Conservation (phyloP, 2,329 filamentous ascomycete species). For the Penicillium sp. region DNA sequence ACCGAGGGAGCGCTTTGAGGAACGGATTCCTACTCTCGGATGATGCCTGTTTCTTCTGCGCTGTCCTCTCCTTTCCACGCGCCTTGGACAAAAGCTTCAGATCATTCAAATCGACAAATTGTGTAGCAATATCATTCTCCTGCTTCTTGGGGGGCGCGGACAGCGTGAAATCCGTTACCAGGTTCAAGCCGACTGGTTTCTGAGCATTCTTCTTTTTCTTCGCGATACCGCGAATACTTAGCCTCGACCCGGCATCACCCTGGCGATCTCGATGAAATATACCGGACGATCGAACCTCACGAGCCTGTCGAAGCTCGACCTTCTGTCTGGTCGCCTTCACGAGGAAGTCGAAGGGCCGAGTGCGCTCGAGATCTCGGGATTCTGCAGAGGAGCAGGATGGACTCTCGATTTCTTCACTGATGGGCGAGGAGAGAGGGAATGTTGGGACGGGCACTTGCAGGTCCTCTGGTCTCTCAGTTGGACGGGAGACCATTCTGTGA, state of each 20-base stretch:
- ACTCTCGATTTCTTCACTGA: constrained; percentile 46
- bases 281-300: constrained; percentile 2
- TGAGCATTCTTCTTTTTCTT: constrained; percentile 30
- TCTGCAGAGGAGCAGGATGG: constrained; percentile 41
- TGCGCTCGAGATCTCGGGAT: constrained; percentile 31
- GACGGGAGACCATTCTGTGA: constrained; percentile 25
- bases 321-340: constrained; percentile 29
- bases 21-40: constrained; percentile 4
- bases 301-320: constrained; percentile 12
- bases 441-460: constrained; percentile 39
- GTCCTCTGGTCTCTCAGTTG: constrained; percentile 30
- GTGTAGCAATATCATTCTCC: constrained; percentile 11
- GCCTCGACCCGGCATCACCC: constrained; percentile 14
- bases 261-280: constrained; percentile 8
- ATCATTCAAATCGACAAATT: constrained; percentile 44
- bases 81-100: constrained; percentile 39
- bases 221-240: constrained; percentile 20
- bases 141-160: constrained; percentile 17
- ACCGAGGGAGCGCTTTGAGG: neutral
- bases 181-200: constrained; percentile 44
- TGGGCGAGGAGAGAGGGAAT: constrained; percentile 50
- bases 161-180: constrained; percentile 47
- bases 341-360: constrained; percentile 37
- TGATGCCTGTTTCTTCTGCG: constrained; percentile 26
- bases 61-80: constrained; percentile 37